phyloP scores from a whole-genome alignment of 176 grass and related monocot genomes.

The Oryza meridionalis region DNA sequence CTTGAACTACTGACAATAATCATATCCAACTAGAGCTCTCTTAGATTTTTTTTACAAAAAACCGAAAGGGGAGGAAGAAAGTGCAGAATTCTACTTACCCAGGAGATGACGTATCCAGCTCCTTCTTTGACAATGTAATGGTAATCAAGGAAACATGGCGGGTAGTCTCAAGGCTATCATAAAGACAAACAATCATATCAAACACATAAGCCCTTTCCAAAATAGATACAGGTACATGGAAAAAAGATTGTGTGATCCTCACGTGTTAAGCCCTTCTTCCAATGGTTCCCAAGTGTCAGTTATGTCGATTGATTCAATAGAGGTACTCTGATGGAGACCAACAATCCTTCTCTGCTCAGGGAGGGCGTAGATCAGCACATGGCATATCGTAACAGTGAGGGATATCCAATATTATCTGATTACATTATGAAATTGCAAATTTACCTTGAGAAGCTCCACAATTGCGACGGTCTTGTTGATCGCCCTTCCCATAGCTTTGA shows the following conservation, averaged over 20 bases:
- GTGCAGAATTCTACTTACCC: slow-evolving; percentile 42
- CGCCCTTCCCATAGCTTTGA: slow-evolving; percentile 81
- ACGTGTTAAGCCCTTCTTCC: slow-evolving; percentile 72
- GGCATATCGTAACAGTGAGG: not conserved
- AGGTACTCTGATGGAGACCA: slow-evolving; percentile 66
- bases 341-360: slow-evolving; percentile 68
- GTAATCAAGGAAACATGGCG: slow-evolving; percentile 77
- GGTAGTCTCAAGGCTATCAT: slow-evolving; percentile 66
- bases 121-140: slow-evolving; percentile 77
- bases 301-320: slow-evolving; percentile 65
- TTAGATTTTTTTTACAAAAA: not conserved
- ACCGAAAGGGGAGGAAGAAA: not conserved
- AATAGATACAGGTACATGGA: not conserved
- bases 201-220: not conserved
- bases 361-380: not conserved
- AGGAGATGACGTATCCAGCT: slow-evolving; percentile 62
- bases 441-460: slow-evolving; percentile 75
- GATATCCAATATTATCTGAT: not conserved
- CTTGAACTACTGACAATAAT: not conserved
- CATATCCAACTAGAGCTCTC: not conserved
- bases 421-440: not conserved
- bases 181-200: not conserved
- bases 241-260: not conserved
- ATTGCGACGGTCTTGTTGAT: slow-evolving; percentile 71
- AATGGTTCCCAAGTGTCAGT: slow-evolving; percentile 82